Evolutionary conservation across 2,329 filamentous ascomycete species (phyloP), one percentile per base, ranked within the genome.

Genomic region (Aspergillus jensenii): DNA sequence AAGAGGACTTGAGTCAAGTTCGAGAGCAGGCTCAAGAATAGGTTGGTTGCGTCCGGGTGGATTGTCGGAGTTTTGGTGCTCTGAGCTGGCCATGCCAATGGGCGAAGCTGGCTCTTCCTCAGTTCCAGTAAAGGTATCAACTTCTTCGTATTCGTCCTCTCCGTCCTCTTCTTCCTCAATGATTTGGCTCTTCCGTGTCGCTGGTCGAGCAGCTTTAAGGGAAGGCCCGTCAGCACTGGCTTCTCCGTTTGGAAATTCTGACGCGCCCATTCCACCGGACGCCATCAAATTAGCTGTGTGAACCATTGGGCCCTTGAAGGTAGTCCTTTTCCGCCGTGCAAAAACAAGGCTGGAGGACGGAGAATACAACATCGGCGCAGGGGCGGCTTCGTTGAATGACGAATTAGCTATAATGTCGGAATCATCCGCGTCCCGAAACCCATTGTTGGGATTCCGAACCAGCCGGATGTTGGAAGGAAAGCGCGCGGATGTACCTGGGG

Each of bases 391-490:
- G 52, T 77, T 76, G 49, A 76, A 78, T 6, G 67, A 62, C 1
- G 69, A 72, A 21, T 67, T 65, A 44, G 69, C 66, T n/a, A 63
- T 63, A 14, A 62, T 64, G 40, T 60, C 53, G 19, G 59, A 54
- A 11, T 72, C 67, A 35, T 65, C 62, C 7, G 65, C 33, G n/a
- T 73, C 71, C 25, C 67, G 66, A 14, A 62, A 59, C 8, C 67
- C 62, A 55, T 66, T 65, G 21, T 67, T 67, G 31, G 70, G 62
- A 15, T 73, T 87, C 31, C 92, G 86, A 1, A 93, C 90, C 12
- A 97, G 81, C 3, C 93, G 88, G 59, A 97, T 90, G 64, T 93
- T 96, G 52, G 87, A 90, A 0, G 93, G 93, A 67, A 98, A 96
- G 1, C 85, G 79, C 15, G 82, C 80, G 3, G 84, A 78, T n/a